Percentiles rank a stretch among this genome's conserved stretches.
Conservation (phyloP, 2,329 filamentous ascomycete species). For the Geosmithia flava region DNA sequence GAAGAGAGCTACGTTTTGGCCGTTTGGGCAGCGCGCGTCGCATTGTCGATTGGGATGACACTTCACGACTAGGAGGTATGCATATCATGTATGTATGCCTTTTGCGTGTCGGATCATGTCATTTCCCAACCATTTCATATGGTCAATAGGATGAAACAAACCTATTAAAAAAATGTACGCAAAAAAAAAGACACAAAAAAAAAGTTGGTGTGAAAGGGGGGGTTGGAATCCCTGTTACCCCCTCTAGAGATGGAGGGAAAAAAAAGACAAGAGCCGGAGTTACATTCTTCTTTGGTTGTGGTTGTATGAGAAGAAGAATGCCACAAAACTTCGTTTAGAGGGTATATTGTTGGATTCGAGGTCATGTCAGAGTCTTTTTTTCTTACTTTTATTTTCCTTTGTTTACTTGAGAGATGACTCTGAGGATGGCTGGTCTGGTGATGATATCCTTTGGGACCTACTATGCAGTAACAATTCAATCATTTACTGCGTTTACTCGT, state of each 20-base stretch:
- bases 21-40: not conserved
- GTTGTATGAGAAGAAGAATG: not conserved
- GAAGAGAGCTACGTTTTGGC: slow-evolving; percentile 1
- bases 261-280: not conserved
- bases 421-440: not conserved
- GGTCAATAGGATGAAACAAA: not conserved
- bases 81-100: no score
- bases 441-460: not conserved
- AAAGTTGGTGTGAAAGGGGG: not conserved
- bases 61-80: not conserved
- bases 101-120: not conserved
- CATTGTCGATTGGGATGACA: not conserved
- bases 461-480: not conserved
- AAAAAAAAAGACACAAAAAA: not conserved
- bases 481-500: not conserved
- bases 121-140: not conserved
- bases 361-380: not conserved
- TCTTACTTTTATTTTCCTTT: not conserved
- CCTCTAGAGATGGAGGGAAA: not conserved
- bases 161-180: not conserved
- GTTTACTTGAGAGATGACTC: not conserved
- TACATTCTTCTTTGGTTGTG: not conserved
- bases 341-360: not conserved
- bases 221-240: not conserved
- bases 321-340: no score